These are phyloP conservation scores for Russula dissimulans DNA, from an alignment of 768 basidiomycete genomes.

Conservation along the genomic window DNA sequence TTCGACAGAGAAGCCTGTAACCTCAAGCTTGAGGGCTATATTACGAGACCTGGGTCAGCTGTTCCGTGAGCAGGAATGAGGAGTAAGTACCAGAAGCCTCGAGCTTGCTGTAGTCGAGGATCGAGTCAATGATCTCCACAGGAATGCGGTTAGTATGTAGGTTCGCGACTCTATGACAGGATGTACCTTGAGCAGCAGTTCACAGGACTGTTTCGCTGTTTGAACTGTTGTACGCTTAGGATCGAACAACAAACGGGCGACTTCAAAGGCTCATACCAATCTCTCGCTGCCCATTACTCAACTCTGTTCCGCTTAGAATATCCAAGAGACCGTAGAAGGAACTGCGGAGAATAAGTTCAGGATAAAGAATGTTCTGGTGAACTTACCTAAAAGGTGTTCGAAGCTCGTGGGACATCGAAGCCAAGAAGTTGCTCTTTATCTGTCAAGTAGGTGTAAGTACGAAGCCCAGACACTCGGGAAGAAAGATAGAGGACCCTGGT, in stretches of 20 bases:
- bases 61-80: not conserved
- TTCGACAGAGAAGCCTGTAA: constrained; percentile 57
- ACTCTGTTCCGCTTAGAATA: constrained; percentile 60
- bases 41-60: constrained; percentile 10
- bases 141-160: not conserved
- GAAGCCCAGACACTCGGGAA: not conserved
- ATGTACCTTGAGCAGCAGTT: constrained; percentile 55
- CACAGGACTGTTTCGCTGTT: constrained; percentile 73
- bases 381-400: constrained; percentile 66
- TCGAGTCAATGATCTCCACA: constrained; percentile 63
- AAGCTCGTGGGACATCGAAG: constrained; percentile 69
- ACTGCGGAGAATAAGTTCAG: constrained; percentile 21
- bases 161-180: not conserved
- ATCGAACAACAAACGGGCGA: not conserved
- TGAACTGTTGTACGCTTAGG: constrained; percentile 36
- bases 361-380: not conserved
- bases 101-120: constrained; percentile 71
- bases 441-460: constrained; percentile 22
- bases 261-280: constrained; percentile 36
- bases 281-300: constrained; percentile 60
- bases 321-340: constrained; percentile 73
- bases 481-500: constrained; percentile 42
- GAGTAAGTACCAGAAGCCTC: constrained; percentile 52
- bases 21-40: constrained; percentile 60
- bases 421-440: constrained; percentile 74